Evolutionary conservation across 495 filamentous ascomycete species (phyloP), one percentile per base, ranked within the genome.

Genomic region (Cercophora sp.): DNA sequence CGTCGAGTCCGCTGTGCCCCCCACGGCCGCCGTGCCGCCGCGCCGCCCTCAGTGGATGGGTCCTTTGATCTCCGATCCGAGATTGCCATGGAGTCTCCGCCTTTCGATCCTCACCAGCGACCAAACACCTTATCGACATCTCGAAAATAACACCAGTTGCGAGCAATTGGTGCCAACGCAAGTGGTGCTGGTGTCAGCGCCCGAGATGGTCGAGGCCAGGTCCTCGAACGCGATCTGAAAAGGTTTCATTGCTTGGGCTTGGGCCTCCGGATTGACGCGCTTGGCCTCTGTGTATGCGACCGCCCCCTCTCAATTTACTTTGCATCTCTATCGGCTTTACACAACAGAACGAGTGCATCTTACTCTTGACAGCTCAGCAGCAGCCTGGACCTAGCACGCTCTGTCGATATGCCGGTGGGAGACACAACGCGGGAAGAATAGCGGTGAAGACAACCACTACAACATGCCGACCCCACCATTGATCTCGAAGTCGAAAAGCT

Each of bases 251-350:
- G 24, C 25, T 20, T 24, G 8, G n/a, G 11, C 27, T 39, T 49
- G 31, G 48, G 15, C 48, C 20, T 27, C 48, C 24, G 22, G 19
- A 31, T 34, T 25, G 25, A 51, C 51, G 45, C 61, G 52, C 61
- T 49, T 60, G 59, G 64, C 53, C 61, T 47, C 39, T 20, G 15
- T 48, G 41, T 43, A 51, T 67, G 61, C 61, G 61, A 35, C 64
- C 61, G 56, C 51, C 56, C 56, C 55, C 32, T 54, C 45, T 27
- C 26, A 35, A 52, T 48, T 11, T 52, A 19, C 31, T 18, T 29
- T 36, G 47, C 48, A 29, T 52, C 25, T 55, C 37, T 20, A 27
- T 54, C n/a, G 51, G 13, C 15, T 54, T 52, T 51, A 45, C 63
- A 63, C 61, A 37, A 50, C 63, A 60, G 44, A 15, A 46, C 55